Conservation (phyloP, 441 rosid species). For the Gossypium davidsonii region DNA sequence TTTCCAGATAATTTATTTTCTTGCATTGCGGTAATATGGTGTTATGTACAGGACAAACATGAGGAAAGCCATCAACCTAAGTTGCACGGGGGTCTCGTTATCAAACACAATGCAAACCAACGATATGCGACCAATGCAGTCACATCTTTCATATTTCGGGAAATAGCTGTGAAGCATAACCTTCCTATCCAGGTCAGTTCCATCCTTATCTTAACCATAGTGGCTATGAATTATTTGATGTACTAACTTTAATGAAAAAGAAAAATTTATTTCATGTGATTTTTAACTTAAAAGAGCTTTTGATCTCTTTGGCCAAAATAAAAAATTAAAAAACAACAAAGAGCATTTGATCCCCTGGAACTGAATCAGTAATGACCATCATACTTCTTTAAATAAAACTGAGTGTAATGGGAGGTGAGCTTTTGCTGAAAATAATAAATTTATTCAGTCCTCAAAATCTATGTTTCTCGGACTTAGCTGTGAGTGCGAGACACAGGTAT, state of each 20-base stretch:
- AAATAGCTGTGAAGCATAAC: constrained; percentile 67
- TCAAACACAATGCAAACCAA: constrained; percentile 94
- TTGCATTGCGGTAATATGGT: constrained; percentile 12
- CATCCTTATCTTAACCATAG: not conserved
- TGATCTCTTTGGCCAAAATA: not conserved
- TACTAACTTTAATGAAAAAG: not conserved
- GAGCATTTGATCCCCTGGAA: not conserved
- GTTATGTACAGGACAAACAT: constrained; percentile 66
- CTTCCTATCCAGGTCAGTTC: constrained; percentile 73
- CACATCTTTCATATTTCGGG: constrained; percentile 74
- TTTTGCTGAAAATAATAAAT: too few relatives aligned
- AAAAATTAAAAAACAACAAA: not conserved
- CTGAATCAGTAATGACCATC: not conserved
- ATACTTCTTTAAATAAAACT: too few relatives aligned
- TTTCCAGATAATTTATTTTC: constrained; percentile 6
- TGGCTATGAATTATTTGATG: not conserved
- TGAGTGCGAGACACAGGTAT: too few relatives aligned
- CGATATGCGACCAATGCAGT: constrained; percentile 93
- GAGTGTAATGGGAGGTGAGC: too few relatives aligned
- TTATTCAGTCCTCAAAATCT: too few relatives aligned
- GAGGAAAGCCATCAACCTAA: constrained; percentile 95
- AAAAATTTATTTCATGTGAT: not conserved
- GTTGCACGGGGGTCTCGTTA: constrained; percentile 97
- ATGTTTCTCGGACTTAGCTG: too few relatives aligned
- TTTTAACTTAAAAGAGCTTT: not conserved